phyloP scores from a whole-genome alignment of 805 yeast genomes.

The Candida ortonii region DNA sequence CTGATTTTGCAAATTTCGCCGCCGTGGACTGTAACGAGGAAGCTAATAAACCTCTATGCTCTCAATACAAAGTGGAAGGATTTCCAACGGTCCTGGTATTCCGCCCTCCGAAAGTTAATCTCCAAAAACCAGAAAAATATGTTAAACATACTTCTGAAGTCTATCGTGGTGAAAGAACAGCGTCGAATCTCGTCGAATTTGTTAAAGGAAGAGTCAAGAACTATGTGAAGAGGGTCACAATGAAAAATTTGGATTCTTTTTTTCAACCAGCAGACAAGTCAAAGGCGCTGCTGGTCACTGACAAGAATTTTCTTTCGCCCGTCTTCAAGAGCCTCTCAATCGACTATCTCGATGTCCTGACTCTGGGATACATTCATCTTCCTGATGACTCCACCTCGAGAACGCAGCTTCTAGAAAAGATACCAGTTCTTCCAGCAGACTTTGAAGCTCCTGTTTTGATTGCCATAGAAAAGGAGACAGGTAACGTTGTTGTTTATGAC shows the following conservation, averaged over 20 bases:
- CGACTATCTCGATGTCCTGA: conserved; percentile 55
- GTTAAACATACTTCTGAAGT: conserved; percentile 49
- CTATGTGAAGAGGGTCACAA: conserved; percentile 52
- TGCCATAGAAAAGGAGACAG: conserved; percentile 22
- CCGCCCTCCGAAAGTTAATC: conserved; percentile 67
- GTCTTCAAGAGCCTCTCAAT: conserved; percentile 64
- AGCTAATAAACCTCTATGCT: conserved; percentile 66
- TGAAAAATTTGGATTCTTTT: conserved; percentile 33
- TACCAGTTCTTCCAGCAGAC: conserved; percentile 18
- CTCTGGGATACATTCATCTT: conserved; percentile 44
- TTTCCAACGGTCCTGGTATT: conserved; percentile 83
- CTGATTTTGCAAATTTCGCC: conserved; percentile 61
- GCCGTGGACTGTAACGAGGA: conserved; percentile 84
- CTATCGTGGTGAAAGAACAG: conserved; percentile 60
- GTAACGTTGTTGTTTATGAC: conserved; percentile 20
- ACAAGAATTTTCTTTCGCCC: conserved; percentile 48
- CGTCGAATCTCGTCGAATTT: conserved; percentile 52
- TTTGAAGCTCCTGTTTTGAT: conserved; percentile 25
- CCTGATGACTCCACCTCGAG: conserved; percentile 20
- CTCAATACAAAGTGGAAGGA: conserved; percentile 62
- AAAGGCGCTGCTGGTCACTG: conserved; percentile 53
- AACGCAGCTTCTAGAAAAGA: conserved; percentile 11
- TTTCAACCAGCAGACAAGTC: conserved; percentile 22
- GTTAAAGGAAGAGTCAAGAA: conserved; percentile 60
- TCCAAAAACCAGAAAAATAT: conserved; percentile 16